Percentiles rank a stretch among this genome's conserved stretches.
phyloP scores from a whole-genome alignment of 805 yeast genomes.

The Candida quercuum region DNA sequence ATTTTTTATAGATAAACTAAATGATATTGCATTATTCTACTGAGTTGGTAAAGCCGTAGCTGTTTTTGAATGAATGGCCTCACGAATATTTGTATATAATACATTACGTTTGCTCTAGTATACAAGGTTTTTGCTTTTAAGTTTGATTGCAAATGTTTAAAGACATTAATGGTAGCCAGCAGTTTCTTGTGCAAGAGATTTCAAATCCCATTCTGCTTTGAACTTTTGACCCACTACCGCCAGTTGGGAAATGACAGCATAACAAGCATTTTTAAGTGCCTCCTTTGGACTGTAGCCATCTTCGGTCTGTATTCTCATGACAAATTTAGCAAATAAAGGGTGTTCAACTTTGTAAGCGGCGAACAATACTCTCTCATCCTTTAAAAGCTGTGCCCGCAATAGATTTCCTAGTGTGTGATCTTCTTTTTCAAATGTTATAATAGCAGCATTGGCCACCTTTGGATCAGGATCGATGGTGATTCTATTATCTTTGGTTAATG shows the following conservation, averaged over 20 bases:
- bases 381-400: slow-evolving; percentile 77
- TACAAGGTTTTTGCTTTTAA: no score
- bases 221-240: slow-evolving; percentile 72
- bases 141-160: background rate
- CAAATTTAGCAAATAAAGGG: slow-evolving; percentile 92
- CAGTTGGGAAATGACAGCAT: slow-evolving; percentile 73
- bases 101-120: no score
- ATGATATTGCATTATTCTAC: no score
- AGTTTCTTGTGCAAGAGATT: slow-evolving; percentile 54
- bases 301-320: slow-evolving; percentile 91
- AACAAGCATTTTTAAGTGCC: slow-evolving; percentile 88
- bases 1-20: no score
- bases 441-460: slow-evolving; percentile 91
- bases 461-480: slow-evolving; percentile 76
- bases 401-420: slow-evolving; percentile 95
- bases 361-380: slow-evolving; percentile 84
- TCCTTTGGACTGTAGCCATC: slow-evolving; percentile 91
- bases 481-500: background rate
- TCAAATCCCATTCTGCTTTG: slow-evolving; percentile 89
- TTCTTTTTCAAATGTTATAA: slow-evolving; percentile 90
- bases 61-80: no score
- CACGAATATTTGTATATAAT: no score
- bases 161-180: slow-evolving; percentile 3
- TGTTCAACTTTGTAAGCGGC: slow-evolving; percentile 98
- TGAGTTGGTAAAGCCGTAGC: no score